Base-by-base conservation (phyloP, 2,329 filamentous ascomycete species). In the Gnomoniopsis sp. region DNA sequence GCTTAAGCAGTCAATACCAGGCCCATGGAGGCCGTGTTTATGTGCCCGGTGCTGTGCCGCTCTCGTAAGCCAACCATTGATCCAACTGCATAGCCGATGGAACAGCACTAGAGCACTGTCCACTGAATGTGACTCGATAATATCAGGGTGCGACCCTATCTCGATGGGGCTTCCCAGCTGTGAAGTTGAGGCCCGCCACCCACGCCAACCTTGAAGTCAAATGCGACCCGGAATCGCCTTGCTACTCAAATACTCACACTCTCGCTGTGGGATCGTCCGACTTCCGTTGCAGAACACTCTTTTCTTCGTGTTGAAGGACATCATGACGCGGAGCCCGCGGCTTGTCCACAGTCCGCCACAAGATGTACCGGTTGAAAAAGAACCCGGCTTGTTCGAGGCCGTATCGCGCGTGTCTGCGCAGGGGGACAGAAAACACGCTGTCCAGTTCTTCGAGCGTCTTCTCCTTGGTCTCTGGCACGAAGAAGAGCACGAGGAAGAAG, bases 331-430 rank as follows among this genome's bases (percentile, higher is more conserved):
- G 68, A 10, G 64, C 64, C 51, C 57, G 61, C 10, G 70, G 70
- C 12, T 65, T 50, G 34, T 53, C 54, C 41, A 71, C 65, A 22
- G 68, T 55, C 14, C 69, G 66, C 51, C 68, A 66, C 23, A 72
- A 59, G 49, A 72, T 58, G 57, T 70, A 65, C 49, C 66, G 69
- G 41, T 65, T 62, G 62, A 68, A 70, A 62, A 71, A 72, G 58
- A 70, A 72, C 49, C 65, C 54, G 50, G 66, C 64, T 59, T 72
- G 69, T 15, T 63, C 61, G 21, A 67, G 53, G 14, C 69, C 71
- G 56, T 81, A 84, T 62, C 71, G 77, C 6, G 75, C 79, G 6
- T 67, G 78, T 8, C 81, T 79, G 57, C 59, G 55, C 38, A 71
- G 43, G 3, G 69, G 63, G 8, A 72, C 70, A 21, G 65, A 65